Evolutionary conservation across 495 filamentous ascomycete species (phyloP), one percentile per base, ranked within the genome.

Genomic region (Platismatia glauca): DNA sequence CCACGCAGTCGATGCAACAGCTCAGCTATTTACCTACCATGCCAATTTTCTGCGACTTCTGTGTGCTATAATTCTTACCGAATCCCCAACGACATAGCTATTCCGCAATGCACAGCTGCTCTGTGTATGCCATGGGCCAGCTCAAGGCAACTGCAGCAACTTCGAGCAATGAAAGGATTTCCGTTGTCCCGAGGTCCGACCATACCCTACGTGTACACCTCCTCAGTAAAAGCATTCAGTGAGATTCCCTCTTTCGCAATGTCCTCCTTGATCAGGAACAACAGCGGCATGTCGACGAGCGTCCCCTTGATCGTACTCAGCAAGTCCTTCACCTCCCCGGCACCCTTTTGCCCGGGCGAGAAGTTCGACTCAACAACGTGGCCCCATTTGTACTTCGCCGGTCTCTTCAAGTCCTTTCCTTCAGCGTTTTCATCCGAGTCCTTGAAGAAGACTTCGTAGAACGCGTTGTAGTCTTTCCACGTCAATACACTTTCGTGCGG

Each of bases 261-360:
- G 75, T 96, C 91, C 72, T 89, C 83, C 33, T 90, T 89, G 68
- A 86, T 86, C 71, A 97, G 74, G 74, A 97, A 97, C 66, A 89
- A 78, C 68, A 97, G 76, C 57, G 92, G 90, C 93, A 96, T 96
- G 78, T 96, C 88, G 29, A 96, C 91, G 50, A 96, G 70, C 18
- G 83, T 90, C 0, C 93, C 93, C 66, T 85, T 85, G 18, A 96
- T 80, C 57, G 81, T 79, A 60, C 82, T 83, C 61, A 97, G 74
- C 73, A 85, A 78, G 39, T 89, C 90, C 79, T 97, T 97, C 44
- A 97, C 80, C 77, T 94, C 88, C 39, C 70, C 71, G 31, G 84
- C 75, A 22, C 75, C 92, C 77, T 82, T 73, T 2, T 75, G 73
- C 7, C 85, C 86, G 67, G 68, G 80, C 61, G 81, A 71, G 66